Percentiles rank a stretch among this genome's conserved stretches.
Conservation (phyloP, 2,329 filamentous ascomycete genomes). For the Daldinia sp. region DNA sequence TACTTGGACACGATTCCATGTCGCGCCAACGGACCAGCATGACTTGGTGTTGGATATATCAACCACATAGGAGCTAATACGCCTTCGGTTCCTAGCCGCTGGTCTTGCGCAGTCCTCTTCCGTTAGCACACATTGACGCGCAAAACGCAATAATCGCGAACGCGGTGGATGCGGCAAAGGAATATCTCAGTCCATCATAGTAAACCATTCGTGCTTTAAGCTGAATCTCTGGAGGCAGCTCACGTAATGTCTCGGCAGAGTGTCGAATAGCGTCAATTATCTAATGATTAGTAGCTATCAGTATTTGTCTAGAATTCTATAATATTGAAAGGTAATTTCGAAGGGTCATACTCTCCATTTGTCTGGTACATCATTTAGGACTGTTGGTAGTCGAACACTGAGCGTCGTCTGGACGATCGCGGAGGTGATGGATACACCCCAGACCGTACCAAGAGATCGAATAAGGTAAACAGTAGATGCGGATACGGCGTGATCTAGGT, state of each 20-base stretch:
- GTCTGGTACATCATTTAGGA: constrained; percentile 62
- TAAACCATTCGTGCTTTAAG: constrained; percentile 65
- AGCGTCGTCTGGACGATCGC: constrained; percentile 70
- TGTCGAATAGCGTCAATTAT: constrained; percentile 69
- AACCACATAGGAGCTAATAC: neutral
- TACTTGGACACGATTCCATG: too few species aligned
- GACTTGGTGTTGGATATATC: too few species aligned
- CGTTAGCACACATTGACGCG: constrained; percentile 56
- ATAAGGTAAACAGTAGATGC: constrained; percentile 71
- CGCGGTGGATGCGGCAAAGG: constrained; percentile 63
- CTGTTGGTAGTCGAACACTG: constrained; percentile 60
- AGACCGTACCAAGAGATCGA: constrained; percentile 69
- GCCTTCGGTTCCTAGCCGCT: constrained; percentile 14
- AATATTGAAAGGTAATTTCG: constrained; percentile 19
- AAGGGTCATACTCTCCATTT: constrained; percentile 62
- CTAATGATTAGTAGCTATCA: constrained; percentile 48
- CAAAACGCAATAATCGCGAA: constrained; percentile 60
- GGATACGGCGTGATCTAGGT: constrained; percentile 67
- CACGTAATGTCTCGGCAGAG: constrained; percentile 63
- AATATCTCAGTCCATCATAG: constrained; percentile 64
- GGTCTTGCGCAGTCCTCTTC: constrained; percentile 45
- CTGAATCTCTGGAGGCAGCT: constrained; percentile 64
- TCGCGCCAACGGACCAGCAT: neutral
- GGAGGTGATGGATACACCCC: constrained; percentile 69
- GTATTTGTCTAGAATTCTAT: constrained; percentile 39